These are phyloP conservation scores for Debaryomycetaceae sp. DNA, from an alignment of 1,139 yeast species.

Conservation along the genomic window DNA sequence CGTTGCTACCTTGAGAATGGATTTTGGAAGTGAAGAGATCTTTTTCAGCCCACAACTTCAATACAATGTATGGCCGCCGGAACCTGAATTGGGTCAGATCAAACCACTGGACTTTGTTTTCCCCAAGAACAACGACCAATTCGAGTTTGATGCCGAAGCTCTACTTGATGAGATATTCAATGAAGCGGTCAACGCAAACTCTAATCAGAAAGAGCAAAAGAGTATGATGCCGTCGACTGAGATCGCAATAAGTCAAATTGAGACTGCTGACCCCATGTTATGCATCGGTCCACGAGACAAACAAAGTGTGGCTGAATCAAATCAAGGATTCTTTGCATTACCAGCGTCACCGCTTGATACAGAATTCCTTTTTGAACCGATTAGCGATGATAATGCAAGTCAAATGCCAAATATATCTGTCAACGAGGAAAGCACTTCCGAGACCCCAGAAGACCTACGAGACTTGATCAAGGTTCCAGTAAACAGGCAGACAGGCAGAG, in stretches of 20 bases:
- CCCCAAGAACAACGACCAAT: background rate
- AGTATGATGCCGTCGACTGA: background rate
- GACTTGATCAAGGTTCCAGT: background rate
- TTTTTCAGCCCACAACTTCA: background rate
- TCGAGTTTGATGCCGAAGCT: background rate
- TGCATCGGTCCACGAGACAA: background rate
- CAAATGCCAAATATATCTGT: background rate
- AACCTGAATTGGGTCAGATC: background rate
- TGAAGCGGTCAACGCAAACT: background rate
- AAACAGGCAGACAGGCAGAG: background rate
- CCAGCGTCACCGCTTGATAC: background rate
- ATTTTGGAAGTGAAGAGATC: background rate
- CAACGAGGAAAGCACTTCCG: background rate
- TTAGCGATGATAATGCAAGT: background rate
- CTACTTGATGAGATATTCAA: background rate
- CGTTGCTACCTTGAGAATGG: background rate
- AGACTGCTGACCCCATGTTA: background rate
- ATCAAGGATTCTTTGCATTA: background rate
- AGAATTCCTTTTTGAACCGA: background rate
- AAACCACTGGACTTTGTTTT: background rate
- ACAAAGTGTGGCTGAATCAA: background rate
- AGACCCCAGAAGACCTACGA: background rate
- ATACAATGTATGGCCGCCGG: background rate
- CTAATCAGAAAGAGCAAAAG: background rate
- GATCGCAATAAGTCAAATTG: background rate